phyloP scores from a whole-genome alignment of 1,284 basidiomycete species.

The Ustilago hordei region DNA sequence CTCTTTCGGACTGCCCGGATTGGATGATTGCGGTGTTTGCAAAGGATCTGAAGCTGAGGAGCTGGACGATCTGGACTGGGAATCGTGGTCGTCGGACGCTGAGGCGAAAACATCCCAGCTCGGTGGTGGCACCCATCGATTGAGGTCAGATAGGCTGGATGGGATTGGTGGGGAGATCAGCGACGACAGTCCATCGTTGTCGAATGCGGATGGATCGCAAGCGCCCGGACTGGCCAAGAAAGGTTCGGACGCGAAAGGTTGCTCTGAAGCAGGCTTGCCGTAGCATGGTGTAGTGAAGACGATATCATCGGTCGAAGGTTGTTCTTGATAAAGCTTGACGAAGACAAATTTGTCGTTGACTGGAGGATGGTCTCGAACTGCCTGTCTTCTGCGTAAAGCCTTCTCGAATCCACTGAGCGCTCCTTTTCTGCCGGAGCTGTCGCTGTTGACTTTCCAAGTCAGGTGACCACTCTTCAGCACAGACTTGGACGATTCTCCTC shows the following conservation, averaged over 20 bases:
- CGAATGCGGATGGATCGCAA: slow-evolving; percentile 30
- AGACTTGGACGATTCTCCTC: background rate
- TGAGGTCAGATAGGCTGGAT: slow-evolving; percentile 10
- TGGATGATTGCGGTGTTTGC: slow-evolving; percentile 15
- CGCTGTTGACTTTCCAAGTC: slow-evolving; percentile 9
- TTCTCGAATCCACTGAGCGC: slow-evolving; percentile 21
- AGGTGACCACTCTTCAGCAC: slow-evolving; percentile 17
- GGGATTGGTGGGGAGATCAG: slow-evolving; percentile 14
- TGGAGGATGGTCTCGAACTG: background rate
- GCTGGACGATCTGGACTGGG: slow-evolving; percentile 9
- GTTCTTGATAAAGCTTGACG: slow-evolving; percentile 13
- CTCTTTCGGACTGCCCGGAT: slow-evolving; percentile 2
- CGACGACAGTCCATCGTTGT: slow-evolving; percentile 9
- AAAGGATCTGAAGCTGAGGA: slow-evolving; percentile 21
- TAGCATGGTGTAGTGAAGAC: background rate
- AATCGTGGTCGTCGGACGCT: background rate
- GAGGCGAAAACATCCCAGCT: slow-evolving; percentile 23
- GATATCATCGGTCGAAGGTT: background rate
- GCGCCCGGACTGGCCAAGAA: slow-evolving; percentile 29
- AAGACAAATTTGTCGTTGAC: slow-evolving; percentile 8
- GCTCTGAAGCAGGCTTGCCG: background rate
- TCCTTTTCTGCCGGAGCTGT: background rate
- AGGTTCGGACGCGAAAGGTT: background rate
- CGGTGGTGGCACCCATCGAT: slow-evolving; percentile 21
- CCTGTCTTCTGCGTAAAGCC: slow-evolving; percentile 17